Conservation (phyloP, 2,329 filamentous ascomycete genomes). For the Chaetomium sp. region DNA sequence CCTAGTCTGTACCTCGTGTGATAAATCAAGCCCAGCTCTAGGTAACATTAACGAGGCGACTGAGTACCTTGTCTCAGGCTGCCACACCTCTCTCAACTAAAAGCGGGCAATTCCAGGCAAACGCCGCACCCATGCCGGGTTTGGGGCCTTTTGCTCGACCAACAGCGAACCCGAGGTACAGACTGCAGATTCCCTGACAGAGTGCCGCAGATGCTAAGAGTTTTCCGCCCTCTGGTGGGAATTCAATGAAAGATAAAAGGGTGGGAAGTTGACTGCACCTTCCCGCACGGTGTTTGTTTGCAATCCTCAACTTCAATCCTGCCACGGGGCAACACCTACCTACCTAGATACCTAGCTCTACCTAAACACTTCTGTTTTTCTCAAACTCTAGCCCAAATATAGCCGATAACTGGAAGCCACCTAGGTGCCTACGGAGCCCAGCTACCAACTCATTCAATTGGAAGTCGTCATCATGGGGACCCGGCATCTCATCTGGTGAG, state of each 20-base stretch:
- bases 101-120: conserved; percentile 8
- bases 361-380: background rate
- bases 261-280: background rate
- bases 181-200: background rate
- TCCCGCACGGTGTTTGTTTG: background rate
- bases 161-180: conserved; percentile 7
- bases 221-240: background rate
- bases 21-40: background rate
- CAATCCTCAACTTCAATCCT: background rate
- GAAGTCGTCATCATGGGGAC: conserved; percentile 23
- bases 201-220: background rate
- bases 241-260: background rate
- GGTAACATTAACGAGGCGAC: background rate
- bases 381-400: background rate
- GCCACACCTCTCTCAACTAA: background rate
- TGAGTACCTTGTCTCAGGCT: conserved; percentile 6
- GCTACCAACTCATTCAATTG: background rate
- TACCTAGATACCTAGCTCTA: no score
- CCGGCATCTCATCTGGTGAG: conserved; percentile 23
- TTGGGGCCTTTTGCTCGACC: background rate
- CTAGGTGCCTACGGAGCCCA: background rate
- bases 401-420: background rate
- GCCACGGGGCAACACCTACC: background rate
- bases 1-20: background rate
- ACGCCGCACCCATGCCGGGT: conserved; percentile 8